Percentiles rank a stretch among this genome's conserved stretches.
These are phyloP conservation scores for Fusarium sp. DNA, from an alignment of 2,329 filamentous ascomycete genomes.

Conservation along the genomic window DNA sequence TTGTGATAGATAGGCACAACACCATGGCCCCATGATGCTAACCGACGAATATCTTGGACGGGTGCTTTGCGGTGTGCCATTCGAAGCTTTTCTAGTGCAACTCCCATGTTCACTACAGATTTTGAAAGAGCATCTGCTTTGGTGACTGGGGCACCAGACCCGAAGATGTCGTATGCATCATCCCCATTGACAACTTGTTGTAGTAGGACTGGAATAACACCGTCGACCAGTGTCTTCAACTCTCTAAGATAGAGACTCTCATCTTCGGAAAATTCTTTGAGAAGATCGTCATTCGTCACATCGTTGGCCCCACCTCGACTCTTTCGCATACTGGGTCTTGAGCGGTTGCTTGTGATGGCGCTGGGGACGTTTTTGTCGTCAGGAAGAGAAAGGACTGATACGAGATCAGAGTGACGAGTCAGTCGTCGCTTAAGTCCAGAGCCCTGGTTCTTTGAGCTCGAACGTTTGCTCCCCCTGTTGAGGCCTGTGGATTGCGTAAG, in stretches of 20 bases:
- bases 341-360: constrained; percentile 77
- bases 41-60: constrained; percentile 75
- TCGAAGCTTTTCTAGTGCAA: constrained; percentile 87
- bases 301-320: constrained; percentile 75
- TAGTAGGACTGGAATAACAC: constrained; percentile 92
- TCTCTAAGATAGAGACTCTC: constrained; percentile 91
- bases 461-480: constrained; percentile 62
- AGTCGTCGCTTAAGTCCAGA: constrained; percentile 78
- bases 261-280: constrained; percentile 84
- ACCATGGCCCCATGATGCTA: constrained; percentile 85
- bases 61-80: constrained; percentile 85
- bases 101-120: constrained; percentile 93
- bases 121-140: constrained; percentile 77
- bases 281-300: constrained; percentile 79
- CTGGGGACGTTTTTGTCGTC: constrained; percentile 68
- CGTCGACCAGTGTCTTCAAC: constrained; percentile 91
- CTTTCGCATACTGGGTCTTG: constrained; percentile 82
- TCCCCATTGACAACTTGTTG: constrained; percentile 83
- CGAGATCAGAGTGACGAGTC: constrained; percentile 92
- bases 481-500: constrained; percentile 66
- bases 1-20: constrained; percentile 84
- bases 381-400: constrained; percentile 88
- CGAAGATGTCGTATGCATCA: constrained; percentile 76
- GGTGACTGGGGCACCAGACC: constrained; percentile 63
- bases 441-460: constrained; percentile 58